Evolutionary conservation across 108 stramenopile species (phyloP), one percentile per base, ranked within the genome.

Genomic region (Parietichytrium sp.): DNA sequence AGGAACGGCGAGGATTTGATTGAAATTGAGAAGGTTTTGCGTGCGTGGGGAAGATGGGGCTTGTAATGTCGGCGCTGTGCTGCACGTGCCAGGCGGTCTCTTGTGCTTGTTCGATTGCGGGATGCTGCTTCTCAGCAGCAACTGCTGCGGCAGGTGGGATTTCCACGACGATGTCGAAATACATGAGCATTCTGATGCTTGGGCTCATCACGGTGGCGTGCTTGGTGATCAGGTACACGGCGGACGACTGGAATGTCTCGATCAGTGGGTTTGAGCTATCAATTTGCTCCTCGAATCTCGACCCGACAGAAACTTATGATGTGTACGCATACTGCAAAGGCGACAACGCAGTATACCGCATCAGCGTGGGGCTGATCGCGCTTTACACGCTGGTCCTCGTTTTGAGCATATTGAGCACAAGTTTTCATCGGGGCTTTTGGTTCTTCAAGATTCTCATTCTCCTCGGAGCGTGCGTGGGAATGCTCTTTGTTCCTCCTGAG

Each of bases 51-150:
- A 72, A 38, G 42, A 72, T 72, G 61, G 61, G 61, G 15, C 10
- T 20, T n/a, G 45, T 72, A n/a, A 45, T 72, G 61, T 72, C 61
- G 61, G 61, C 42, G 38, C 6, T 72, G 61, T 72, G 61, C 61
- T 72, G 61, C 61, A 20, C 61, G 42, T 72, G 61, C 61, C 36
- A 33, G 12, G 61, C 38, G 6, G 38, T 72, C 38, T 45, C 38
- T 42, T 72, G 61, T 25, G 61, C 61, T 33, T 72, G 61, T 25
- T 72, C 61, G 33, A 45, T 31, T 2, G 13, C 45, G 16, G 61
- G 61, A 6, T 72, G 61, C 61, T 72, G 61, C 61, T 45, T 72
- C 42, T 72, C 61, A 25, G 42, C 25, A 1, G 61, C 61, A 6
- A 72, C 61, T 6, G 8, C 61, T n/a, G 61, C 61, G 1, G 20